phyloP scores from a whole-genome alignment of 1,284 basidiomycete species.

The Phlebopus sp. region DNA sequence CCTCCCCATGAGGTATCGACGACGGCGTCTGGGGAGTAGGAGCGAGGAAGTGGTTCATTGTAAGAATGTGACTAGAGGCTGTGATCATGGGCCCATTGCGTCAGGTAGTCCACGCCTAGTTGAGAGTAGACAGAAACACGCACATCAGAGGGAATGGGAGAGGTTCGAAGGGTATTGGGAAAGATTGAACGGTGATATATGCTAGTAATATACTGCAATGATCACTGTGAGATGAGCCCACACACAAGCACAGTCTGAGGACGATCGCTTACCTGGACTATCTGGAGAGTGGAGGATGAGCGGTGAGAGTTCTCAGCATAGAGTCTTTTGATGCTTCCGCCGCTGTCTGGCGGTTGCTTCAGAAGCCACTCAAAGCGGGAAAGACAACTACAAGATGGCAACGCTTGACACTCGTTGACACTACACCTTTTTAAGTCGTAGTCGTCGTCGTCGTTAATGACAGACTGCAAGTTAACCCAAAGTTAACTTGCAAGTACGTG shows the following conservation, averaged over 20 bases:
- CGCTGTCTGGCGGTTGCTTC: slow-evolving; percentile 10
- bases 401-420: neutral
- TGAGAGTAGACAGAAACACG: neutral
- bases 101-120: too few relatives aligned
- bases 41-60: slow-evolving; percentile 23
- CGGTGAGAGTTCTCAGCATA: slow-evolving; percentile 1
- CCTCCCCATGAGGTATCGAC: slow-evolving; percentile 4
- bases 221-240: neutral
- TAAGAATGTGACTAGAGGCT: neutral
- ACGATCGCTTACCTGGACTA: neutral
- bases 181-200: slow-evolving; percentile 11
- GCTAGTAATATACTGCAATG: neutral
- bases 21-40: slow-evolving; percentile 19
- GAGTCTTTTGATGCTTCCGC: slow-evolving; percentile 1
- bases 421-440: too few relatives aligned
- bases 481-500: too few relatives aligned
- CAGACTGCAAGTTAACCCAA: too few relatives aligned
- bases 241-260: neutral
- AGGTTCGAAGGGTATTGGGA: neutral
- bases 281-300: neutral
- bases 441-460: too few relatives aligned
- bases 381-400: slow-evolving; percentile 2
- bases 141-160: neutral
- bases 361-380: slow-evolving; percentile 17
- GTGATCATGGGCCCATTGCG: too few relatives aligned